phyloP scores from a whole-genome alignment of 257 asterid species.

The Rubia yunnanensis region DNA sequence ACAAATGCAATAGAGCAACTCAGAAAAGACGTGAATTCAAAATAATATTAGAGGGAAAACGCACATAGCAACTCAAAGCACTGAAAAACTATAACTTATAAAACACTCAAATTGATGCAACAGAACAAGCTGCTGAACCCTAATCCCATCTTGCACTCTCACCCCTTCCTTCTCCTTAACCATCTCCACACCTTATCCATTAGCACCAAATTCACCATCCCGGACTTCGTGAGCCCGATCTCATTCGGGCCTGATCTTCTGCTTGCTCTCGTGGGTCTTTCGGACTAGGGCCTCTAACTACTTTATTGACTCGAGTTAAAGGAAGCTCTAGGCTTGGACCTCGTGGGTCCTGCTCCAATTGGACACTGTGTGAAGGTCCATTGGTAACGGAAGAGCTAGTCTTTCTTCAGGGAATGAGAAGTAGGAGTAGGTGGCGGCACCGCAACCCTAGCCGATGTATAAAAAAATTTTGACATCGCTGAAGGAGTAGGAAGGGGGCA shows the following conservation, averaged over 20 bases:
- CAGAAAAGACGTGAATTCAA: too few relatives aligned
- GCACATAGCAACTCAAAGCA: too few relatives aligned
- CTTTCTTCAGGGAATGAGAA: slow-evolving; percentile 77
- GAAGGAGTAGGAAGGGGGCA: slow-evolving; percentile 36
- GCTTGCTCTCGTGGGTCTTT: slow-evolving; percentile 48
- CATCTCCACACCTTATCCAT: slow-evolving; percentile 90
- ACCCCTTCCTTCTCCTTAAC: slow-evolving; percentile 74
- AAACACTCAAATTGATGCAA: too few relatives aligned
- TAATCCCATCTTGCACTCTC: slow-evolving; percentile 80
- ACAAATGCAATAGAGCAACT: too few relatives aligned
- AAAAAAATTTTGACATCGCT: slow-evolving; percentile 71
- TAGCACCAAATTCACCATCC: slow-evolving; percentile 90
- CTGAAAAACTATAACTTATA: too few relatives aligned
- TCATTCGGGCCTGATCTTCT: slow-evolving; percentile 83
- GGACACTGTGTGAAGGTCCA: slow-evolving; percentile 81
- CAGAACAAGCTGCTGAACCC: slow-evolving; percentile 95
- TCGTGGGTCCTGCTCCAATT: slow-evolving; percentile 99
- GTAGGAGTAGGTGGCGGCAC: slow-evolving; percentile 79
- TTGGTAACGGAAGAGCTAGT: slow-evolving; percentile 87
- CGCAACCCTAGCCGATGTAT: slow-evolving; percentile 82
- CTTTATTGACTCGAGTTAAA: slow-evolving; percentile 58
- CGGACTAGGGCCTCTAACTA: slow-evolving; percentile 56
- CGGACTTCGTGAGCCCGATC: slow-evolving; percentile 69
- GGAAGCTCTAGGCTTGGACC: slow-evolving; percentile 70
- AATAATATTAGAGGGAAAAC: too few relatives aligned